Evolutionary conservation across 1,139 yeast genomes (phyloP).

Genomic region (Diutina ranongensis): DNA sequence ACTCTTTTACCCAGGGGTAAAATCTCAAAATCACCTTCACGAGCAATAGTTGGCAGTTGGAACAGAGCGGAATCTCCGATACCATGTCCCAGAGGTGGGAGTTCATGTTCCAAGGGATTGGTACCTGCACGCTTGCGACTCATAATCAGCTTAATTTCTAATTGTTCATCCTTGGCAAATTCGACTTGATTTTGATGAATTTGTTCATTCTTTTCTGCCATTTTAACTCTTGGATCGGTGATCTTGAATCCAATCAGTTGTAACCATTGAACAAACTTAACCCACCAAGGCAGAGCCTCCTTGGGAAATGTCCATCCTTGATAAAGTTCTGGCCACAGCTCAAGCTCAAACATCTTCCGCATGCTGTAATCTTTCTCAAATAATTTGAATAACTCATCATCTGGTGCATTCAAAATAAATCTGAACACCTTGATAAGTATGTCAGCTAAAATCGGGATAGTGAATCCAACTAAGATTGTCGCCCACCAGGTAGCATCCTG

Average conservation of each 20-base stretch:
- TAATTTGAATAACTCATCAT: conserved; percentile 67
- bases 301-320: conserved; percentile 72
- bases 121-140: conserved; percentile 43
- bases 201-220: conserved; percentile 9
- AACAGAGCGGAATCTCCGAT: conserved; percentile 13
- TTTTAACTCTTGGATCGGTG: conserved; percentile 2
- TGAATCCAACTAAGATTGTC: conserved; percentile 41
- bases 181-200: conserved; percentile 6
- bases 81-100: conserved; percentile 42
- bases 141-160: conserved; percentile 13
- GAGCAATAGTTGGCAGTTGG: conserved; percentile 10
- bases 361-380: conserved; percentile 62
- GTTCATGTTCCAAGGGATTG: conserved; percentile 29
- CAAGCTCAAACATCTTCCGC: conserved; percentile 60
- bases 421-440: conserved; percentile 47
- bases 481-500: conserved; percentile 82
- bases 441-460: conserved; percentile 58
- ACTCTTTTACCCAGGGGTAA: conserved; percentile 62
- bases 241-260: neutral
- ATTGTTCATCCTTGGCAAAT: conserved; percentile 7
- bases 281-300: conserved; percentile 14
- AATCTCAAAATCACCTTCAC: conserved; percentile 36
- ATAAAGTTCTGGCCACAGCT: conserved; percentile 57
- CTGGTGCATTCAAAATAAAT: conserved; percentile 50
- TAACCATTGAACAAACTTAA: conserved; percentile 8